These are phyloP conservation scores for Poa annua DNA, from an alignment of 176 grass and related monocot species.

Conservation along the genomic window DNA sequence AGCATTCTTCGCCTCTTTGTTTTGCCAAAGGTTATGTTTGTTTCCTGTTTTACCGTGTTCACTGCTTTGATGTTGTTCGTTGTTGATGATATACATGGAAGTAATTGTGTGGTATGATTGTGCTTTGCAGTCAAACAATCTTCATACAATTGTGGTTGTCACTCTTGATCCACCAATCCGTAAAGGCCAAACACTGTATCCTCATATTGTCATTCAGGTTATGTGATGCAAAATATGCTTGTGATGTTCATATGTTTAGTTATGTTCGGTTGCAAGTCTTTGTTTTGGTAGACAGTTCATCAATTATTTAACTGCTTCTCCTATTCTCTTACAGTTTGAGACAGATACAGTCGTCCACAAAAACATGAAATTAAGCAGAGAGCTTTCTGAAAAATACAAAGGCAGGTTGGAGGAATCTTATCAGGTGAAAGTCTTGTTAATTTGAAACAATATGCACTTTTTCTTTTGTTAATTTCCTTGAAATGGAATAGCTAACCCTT, in stretches of 20 bases:
- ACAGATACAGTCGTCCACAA: conserved; percentile 77
- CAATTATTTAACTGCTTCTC: conserved; percentile 38
- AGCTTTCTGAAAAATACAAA: conserved; percentile 83
- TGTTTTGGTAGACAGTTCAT: conserved; percentile 31
- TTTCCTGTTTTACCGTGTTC: conserved; percentile 7
- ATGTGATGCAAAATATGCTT: conserved; percentile 28
- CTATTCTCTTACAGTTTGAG: conserved; percentile 78
- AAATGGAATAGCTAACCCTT: neutral
- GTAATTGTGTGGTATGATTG: conserved; percentile 38
- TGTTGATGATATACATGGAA: conserved; percentile 29
- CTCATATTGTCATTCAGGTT: conserved; percentile 99
- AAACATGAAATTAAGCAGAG: conserved; percentile 66
- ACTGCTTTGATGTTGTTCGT: conserved; percentile 17
- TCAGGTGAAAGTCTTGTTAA: conserved; percentile 70
- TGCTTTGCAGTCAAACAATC: conserved; percentile 85
- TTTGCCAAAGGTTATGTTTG: conserved; percentile 79
- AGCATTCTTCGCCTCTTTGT: conserved; percentile 89
- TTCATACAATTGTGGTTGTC: conserved; percentile 93
- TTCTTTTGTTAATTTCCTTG: conserved; percentile 25
- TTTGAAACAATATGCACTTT: conserved; percentile 26
- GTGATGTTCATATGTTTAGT: conserved; percentile 19
- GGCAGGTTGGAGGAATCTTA: conserved; percentile 79
- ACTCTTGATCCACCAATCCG: conserved; percentile 98
- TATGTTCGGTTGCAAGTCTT: conserved; percentile 3
- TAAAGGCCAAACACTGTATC: conserved; percentile 98